Evolutionary conservation across 345 rosid species (phyloP), one percentile per base, ranked within the genome.

Genomic region (Ricinus communis): DNA sequence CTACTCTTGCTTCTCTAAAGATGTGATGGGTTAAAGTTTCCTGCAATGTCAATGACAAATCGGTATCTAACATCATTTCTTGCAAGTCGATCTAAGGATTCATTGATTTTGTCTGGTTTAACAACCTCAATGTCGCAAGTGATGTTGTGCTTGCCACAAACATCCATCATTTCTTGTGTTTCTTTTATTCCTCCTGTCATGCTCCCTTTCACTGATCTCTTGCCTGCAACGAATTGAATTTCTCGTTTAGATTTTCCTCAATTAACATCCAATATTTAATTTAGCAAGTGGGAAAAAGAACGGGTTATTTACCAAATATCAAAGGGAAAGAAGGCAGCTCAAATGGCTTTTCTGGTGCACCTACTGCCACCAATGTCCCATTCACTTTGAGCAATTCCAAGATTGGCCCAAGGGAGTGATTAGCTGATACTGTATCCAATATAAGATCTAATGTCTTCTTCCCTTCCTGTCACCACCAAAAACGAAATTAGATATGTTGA

Each of bases 31-130:
- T n/a, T n/a, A n/a, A n/a, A n/a, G n/a, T 43, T 54, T 27, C 74
- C 77, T 14, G 67, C 86, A 53, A 87, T 78, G 75, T 88, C 91
- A 52, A 86, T 87, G 19, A 88, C 87, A 60, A 88, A 88, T 12
- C 93, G 90, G 46, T 86, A 88, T 27, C 89, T 71, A 24, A 88
- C 89, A 57, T 87, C 89, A 27, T 85, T 87, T 73, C 53, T 79
- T 4, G 84, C 83, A 8, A 88, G 86, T 9, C 88, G 85, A 21
- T 79, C 85, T 63, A 84, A 28, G 38, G 89, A 85, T 18, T 80
- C 65, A 25, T 88, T 87, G 38, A 85, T 85, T 16, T 73, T 50
- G 43, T 81, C 77, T 0, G 86, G 84, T 46, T 68, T 71, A 9
- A 85, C 62, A 41, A 82, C 66, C 53, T 86, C 93, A 25, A 85